Base-by-base conservation (phyloP, 2,329 filamentous ascomycete species). In the Phialocephala subalpina region DNA sequence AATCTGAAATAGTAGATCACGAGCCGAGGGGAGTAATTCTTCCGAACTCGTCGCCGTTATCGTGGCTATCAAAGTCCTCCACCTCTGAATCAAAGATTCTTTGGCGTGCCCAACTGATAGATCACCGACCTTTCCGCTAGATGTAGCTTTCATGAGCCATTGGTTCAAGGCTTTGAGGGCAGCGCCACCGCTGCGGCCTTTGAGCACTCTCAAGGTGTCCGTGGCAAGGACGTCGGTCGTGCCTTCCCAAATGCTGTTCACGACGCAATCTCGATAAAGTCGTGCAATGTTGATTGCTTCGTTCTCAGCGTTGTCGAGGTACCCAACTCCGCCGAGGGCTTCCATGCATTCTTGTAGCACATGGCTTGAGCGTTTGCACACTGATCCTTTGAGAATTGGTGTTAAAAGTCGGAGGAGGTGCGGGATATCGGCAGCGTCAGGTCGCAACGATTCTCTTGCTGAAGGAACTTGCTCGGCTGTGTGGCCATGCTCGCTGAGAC, bases 161-260 rank as follows among this genome's bases (percentile, higher is more conserved):
- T 75, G 75, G 20, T 81, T 80, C 22, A 87, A 71, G 1, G 82
- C 83, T n/a, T 79, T 75, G 2, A 76, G 65, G 1, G 72, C 73
- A 83, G 66, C 38, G 76, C 78, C 11, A 75, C 77, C 12, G 63
- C 72, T 3, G 79, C 83, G 1, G 67, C 74, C 70, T 27, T 76
- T 76, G 0, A 80, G 76, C 38, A 85, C 82, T 67, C 84, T 84
- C 49, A 86, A 64, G 0, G 82, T 81, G 66, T 87, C 84, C 1
- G 80, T 81, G 4, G 87, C 86, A 63, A 93, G 81, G 6, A 93
- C 88, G 72, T 92, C 90, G 0, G 90, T 92, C 0, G 91, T 93
- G 0, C 90, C 89, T 76, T 92, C 90, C 88, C 89, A 92, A 58
- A 93, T 92, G 16, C 86, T 83, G 59, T 87, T 78, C 2, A 92